Evolutionary conservation across 2,329 filamentous ascomycete species (phyloP), one percentile per base, ranked within the genome.

Genomic region (Acrocalymma vagum): DNA sequence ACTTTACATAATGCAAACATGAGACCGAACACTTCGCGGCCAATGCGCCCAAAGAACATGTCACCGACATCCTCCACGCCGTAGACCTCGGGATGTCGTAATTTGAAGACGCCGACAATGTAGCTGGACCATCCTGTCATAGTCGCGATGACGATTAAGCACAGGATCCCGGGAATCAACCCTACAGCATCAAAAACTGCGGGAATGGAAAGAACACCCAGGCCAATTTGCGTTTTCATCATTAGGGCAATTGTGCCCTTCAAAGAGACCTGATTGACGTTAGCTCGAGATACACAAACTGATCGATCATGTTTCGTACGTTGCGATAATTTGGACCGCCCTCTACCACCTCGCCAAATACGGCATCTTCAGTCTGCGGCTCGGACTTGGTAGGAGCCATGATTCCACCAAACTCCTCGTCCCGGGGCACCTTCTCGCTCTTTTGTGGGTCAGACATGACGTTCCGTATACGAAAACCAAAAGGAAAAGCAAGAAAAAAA

Each of bases 21-120:
- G 10, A 38, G 25, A n/a, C 32, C 34, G 21, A 80, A 65, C 8
- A 79, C 46, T 45, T 77, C 77, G 13, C 76, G 70, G 0, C 78
- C 78, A 6, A 76, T 42, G 1, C 69, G 72, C 1, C 79, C 79
- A 34, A 80, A 78, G 17, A 82, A 67, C 31, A 80, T 72, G 26
- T 60, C 61, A 9, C 78, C 78, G 0, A 76, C 78, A 45, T 81
- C 78, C 24, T 78, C 78, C 67, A 81, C 80, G 39, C 74, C 75
- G 51, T 81, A 79, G 3, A 81, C 78, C 46, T 78, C 69, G 1
- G 75, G 74, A 53, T 80, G 78, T 8, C 69, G 65, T 14, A 79
- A 49, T 54, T 81, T 81, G 65, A 81, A 81, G 14, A 62, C 48
- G 8, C 72, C 75, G 10, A 78, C 63, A 14, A 76, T 72, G 40